Conservation (phyloP, 2,329 filamentous ascomycete genomes). For the Penicillium sp. region DNA sequence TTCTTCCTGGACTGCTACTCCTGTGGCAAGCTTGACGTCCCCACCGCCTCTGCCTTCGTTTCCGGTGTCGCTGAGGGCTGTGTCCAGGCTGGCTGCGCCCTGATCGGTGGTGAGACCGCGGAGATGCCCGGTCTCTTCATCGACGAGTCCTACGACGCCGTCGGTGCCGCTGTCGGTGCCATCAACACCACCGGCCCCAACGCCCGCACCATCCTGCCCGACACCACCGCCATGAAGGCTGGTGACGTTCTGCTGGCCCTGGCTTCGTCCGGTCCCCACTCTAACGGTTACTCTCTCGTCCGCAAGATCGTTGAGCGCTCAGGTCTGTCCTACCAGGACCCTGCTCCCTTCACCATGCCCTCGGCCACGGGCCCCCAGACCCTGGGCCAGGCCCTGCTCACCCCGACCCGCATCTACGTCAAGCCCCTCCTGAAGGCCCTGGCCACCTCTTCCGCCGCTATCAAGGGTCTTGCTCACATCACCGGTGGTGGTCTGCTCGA, state of each 20-base stretch:
- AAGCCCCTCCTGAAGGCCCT: constrained; percentile 65
- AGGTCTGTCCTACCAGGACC: constrained; percentile 60
- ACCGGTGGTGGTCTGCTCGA: constrained; percentile 91
- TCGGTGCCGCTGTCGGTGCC: constrained; percentile 79
- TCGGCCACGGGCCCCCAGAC: constrained; percentile 36
- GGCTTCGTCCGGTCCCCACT: constrained; percentile 78
- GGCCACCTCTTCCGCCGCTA: constrained; percentile 39
- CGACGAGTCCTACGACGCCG: constrained; percentile 82
- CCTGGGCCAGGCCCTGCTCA: constrained; percentile 73
- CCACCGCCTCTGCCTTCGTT: constrained; percentile 74
- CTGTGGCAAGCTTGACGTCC: constrained; percentile 74
- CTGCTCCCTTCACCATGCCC: constrained; percentile 63
- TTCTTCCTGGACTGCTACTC: constrained; percentile 98
- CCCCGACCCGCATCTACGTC: constrained; percentile 90
- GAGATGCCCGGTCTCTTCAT: constrained; percentile 97
- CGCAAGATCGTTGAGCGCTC: constrained; percentile 72
- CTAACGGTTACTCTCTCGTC: constrained; percentile 95
- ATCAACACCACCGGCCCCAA: constrained; percentile 50
- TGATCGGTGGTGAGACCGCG: constrained; percentile 94
- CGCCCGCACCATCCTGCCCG: constrained; percentile 61
- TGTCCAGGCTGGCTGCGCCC: constrained; percentile 72
- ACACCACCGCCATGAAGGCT: constrained; percentile 62
- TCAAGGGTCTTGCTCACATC: constrained; percentile 94
- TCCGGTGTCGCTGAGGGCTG: constrained; percentile 84
- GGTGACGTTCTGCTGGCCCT: constrained; percentile 83